Evolutionary conservation across 2,329 filamentous ascomycete genomes (phyloP).

Genomic region (Nothophaeocryptopus gaeumannii): DNA sequence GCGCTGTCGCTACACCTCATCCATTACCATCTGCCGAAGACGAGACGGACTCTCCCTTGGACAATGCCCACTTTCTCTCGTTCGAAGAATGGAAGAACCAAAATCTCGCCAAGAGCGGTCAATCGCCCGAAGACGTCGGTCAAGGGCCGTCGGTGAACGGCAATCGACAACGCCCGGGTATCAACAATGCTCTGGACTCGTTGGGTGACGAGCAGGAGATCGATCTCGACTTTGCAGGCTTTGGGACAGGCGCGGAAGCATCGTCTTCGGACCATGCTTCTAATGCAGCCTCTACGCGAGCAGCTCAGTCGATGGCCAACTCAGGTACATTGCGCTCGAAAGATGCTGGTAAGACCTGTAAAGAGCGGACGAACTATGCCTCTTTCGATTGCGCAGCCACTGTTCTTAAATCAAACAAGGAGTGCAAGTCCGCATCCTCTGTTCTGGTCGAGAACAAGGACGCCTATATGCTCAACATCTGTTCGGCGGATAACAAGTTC

Average conservation of each 20-base stretch:
- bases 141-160: constrained; percentile 52
- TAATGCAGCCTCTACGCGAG: constrained; percentile 2
- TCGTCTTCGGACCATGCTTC: constrained; percentile 7
- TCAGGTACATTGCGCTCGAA: constrained; percentile 65
- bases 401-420: constrained; percentile 81
- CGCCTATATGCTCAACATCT: constrained; percentile 95
- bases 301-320: constrained; percentile 1
- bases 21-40: constrained; percentile 43
- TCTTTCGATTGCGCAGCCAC: constrained; percentile 97
- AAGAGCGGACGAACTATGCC: constrained; percentile 95
- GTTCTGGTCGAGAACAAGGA: constrained; percentile 96
- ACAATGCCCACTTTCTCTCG: constrained; percentile 82
- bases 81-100: constrained; percentile 98
- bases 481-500: constrained; percentile 82
- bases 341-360: constrained; percentile 95
- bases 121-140: constrained; percentile 67
- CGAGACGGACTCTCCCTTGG: constrained; percentile 64
- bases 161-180: constrained; percentile 48
- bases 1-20: not conserved
- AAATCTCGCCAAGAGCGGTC: constrained; percentile 81
- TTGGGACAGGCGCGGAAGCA: constrained; percentile 44
- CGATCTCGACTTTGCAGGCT: constrained; percentile 66
- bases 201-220: constrained; percentile 89
- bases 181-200: constrained; percentile 69
- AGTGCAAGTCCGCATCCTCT: constrained; percentile 82